phyloP scores from a whole-genome alignment of 345 rosid species.

The Adansonia digitata region DNA sequence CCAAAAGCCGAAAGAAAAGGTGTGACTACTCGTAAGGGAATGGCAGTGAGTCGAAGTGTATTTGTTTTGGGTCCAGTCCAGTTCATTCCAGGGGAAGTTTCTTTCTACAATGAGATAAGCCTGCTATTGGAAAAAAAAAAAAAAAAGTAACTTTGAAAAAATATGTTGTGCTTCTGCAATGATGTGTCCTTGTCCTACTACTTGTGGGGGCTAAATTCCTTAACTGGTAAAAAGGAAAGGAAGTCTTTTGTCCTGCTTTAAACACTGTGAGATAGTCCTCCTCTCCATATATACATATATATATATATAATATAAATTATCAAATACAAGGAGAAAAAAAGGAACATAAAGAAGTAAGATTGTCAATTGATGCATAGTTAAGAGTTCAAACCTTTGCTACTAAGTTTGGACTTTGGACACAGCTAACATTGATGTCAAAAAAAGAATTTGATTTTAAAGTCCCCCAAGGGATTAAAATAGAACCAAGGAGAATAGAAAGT shows the following conservation, averaged over 20 bases:
- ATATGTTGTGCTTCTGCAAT: background rate
- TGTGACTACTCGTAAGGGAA: background rate
- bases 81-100: background rate
- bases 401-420: too few relatives aligned
- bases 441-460: too few relatives aligned
- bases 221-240: background rate
- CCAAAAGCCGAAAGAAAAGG: background rate
- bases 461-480: background rate
- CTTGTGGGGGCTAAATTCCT: background rate
- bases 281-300: too few relatives aligned
- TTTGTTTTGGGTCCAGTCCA: background rate
- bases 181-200: slow-evolving; percentile 12
- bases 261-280: background rate
- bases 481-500: background rate
- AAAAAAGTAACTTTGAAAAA: background rate
- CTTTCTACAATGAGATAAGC: background rate
- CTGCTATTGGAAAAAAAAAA: background rate
- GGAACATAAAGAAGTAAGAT: too few relatives aligned
- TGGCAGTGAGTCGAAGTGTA: background rate
- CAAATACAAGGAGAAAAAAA: too few relatives aligned
- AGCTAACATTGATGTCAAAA: too few relatives aligned
- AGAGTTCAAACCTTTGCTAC: too few relatives aligned
- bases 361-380: background rate
- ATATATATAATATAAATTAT: too few relatives aligned
- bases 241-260: background rate